phyloP scores from a whole-genome alignment of 352 stramenopile genomes.

The Phytophthora nicotianae region DNA sequence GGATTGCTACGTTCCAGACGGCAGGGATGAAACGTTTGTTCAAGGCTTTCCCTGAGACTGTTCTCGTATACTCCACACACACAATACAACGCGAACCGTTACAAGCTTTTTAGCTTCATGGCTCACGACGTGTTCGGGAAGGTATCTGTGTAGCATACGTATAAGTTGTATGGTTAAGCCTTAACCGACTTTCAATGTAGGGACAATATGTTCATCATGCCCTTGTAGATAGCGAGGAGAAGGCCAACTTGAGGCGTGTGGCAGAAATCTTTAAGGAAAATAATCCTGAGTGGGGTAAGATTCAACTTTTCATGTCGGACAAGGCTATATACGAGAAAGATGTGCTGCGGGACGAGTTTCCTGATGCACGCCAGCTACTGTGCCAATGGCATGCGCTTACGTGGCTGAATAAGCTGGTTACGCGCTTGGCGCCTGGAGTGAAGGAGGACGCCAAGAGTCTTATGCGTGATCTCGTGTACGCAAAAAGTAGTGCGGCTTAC shows the following conservation, averaged over 20 bases:
- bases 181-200: background rate
- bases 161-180: too few species aligned
- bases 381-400: background rate
- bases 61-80: too few species aligned
- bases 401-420: background rate
- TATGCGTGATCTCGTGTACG: background rate
- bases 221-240: background rate
- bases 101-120: slow-evolving; percentile 12
- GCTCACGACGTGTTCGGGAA: background rate
- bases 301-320: background rate
- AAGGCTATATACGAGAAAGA: background rate
- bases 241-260: background rate
- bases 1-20: too few species aligned
- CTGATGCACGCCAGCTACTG: background rate
- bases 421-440: too few species aligned
- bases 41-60: too few species aligned
- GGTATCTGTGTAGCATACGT: too few species aligned
- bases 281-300: background rate
- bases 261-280: background rate
- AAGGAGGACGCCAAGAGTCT: background rate
- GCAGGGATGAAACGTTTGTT: too few species aligned
- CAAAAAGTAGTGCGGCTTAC: background rate
- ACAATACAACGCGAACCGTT: too few species aligned
- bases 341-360: background rate
- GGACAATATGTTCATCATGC: background rate